A percentile compares a stretch with the other conserved stretches of the same genome.
These are phyloP conservation scores for Raffaelea ambrosiae DNA, from an alignment of 2,329 filamentous ascomycete genomes.

Conservation along the genomic window DNA sequence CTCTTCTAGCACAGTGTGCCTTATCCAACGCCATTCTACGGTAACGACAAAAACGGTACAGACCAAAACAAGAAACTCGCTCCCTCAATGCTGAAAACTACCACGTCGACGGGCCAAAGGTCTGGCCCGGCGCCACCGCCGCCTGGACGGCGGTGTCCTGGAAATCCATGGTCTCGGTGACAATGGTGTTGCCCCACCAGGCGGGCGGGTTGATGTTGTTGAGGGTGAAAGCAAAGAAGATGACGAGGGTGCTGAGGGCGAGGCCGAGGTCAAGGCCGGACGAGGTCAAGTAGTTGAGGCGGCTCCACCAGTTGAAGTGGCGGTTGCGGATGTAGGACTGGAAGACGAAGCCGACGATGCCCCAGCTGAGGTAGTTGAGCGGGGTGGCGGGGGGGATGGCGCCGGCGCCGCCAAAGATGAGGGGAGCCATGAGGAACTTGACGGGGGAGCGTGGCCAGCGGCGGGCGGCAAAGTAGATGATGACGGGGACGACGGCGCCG, in stretches of 20 bases:
- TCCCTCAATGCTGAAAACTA: no score
- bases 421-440: conserved; percentile 49
- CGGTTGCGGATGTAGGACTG: conserved; percentile 58
- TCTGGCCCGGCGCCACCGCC: conserved; percentile 42
- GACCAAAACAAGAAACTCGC: no score
- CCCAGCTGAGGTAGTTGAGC: conserved; percentile 68
- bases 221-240: conserved; percentile 62
- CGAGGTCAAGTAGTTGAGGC: conserved; percentile 64
- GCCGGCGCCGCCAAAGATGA: conserved; percentile 53
- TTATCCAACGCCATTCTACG: no score
- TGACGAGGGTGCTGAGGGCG: conserved; percentile 56
- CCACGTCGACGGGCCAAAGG: conserved; percentile 54
- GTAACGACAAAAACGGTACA: no score
- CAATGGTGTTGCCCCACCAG: conserved; percentile 63
- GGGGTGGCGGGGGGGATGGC: conserved; percentile 59
- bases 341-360: conserved; percentile 61
- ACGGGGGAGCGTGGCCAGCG: conserved; percentile 41
- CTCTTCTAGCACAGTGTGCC: no score
- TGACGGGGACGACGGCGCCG: conserved; percentile 43
- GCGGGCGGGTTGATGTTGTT: conserved; percentile 50
- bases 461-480: conserved; percentile 40
- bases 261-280: conserved; percentile 63
- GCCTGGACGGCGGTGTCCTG: conserved; percentile 50
- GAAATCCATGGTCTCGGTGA: conserved; percentile 53
- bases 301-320: conserved; percentile 62